phyloP scores from a whole-genome alignment of 108 stramenopile species.

The Mediolabrus comicus region DNA sequence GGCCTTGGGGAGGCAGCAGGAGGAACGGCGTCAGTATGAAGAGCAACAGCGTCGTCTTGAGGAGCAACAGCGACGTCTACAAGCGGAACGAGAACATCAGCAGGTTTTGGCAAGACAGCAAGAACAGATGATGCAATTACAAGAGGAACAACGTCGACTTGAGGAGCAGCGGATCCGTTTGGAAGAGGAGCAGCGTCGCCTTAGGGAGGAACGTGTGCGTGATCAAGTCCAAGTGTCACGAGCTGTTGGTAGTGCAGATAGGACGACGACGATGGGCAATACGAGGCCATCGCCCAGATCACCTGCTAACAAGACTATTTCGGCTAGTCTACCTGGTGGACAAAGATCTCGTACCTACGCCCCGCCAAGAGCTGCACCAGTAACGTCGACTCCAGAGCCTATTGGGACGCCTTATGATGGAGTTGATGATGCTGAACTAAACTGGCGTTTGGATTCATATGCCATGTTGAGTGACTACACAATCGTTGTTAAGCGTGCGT shows the following conservation, averaged over 20 bases:
- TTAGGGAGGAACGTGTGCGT: background rate
- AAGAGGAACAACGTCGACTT: conserved; percentile 10
- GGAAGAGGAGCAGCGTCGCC: conserved; percentile 6
- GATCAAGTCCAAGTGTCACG: background rate
- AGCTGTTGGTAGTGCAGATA: background rate
- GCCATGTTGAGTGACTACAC: conserved; percentile 39
- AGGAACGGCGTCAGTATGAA: conserved; percentile 3
- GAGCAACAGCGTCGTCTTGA: conserved; percentile 20
- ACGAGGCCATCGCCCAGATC: background rate
- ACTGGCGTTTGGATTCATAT: conserved; percentile 48
- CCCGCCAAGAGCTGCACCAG: background rate
- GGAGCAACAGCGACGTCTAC: conserved; percentile 15
- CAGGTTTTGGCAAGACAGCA: conserved; percentile 3
- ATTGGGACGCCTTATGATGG: conserved; percentile 31
- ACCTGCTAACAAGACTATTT: background rate
- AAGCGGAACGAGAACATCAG: conserved; percentile 10
- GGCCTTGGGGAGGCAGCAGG: background rate
- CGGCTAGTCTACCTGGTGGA: background rate
- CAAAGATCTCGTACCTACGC: background rate
- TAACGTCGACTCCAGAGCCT: conserved; percentile 2
- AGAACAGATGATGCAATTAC: background rate
- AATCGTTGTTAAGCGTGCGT: conserved; percentile 40
- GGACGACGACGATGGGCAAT: background rate
- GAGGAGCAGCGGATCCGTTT: conserved; percentile 1
- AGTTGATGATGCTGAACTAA: conserved; percentile 42